A percentile compares a stretch with the other conserved stretches of the same genome.
phyloP scores from a whole-genome alignment of 225 moss, liverwort and hornwort species.

The Marchantia paleacea region DNA sequence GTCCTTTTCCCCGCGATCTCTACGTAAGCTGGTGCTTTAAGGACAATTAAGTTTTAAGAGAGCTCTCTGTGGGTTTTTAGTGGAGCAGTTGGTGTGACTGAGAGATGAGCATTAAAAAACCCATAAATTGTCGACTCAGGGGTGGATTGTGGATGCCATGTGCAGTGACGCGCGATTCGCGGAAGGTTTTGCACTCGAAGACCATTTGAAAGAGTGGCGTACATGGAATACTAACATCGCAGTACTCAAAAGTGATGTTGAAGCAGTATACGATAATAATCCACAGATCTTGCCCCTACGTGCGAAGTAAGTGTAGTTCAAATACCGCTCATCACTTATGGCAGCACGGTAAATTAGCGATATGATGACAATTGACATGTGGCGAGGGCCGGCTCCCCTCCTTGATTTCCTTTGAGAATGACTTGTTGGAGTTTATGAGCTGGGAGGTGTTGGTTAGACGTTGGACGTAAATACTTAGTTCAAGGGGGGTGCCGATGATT shows the following conservation, averaged over 20 bases:
- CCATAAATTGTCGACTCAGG: not conserved
- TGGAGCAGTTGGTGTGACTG: not conserved
- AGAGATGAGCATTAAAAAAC: not conserved
- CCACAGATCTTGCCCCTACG: not conserved
- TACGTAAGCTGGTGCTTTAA: not conserved
- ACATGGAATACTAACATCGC: conserved; percentile 10
- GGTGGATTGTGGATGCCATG: not conserved
- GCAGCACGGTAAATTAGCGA: not conserved
- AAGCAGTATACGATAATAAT: not conserved
- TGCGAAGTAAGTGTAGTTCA: conserved; percentile 12
- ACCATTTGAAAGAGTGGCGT: not conserved
- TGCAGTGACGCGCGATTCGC: conserved; percentile 9
- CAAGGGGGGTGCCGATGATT: not conserved
- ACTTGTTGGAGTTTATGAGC: not conserved
- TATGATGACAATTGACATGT: not conserved
- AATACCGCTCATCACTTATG: not conserved
- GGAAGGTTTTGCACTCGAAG: not conserved
- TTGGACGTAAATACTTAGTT: not conserved
- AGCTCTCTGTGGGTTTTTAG: not conserved
- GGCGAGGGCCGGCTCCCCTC: not conserved
- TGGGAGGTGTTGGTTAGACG: not conserved
- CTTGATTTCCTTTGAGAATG: not conserved
- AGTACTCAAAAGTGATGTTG: conserved; percentile 5
- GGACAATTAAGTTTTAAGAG: not conserved
- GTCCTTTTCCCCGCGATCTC: not conserved